Evolutionary conservation across 768 basidiomycete species (phyloP).

Genomic region (Mycena amicta): DNA sequence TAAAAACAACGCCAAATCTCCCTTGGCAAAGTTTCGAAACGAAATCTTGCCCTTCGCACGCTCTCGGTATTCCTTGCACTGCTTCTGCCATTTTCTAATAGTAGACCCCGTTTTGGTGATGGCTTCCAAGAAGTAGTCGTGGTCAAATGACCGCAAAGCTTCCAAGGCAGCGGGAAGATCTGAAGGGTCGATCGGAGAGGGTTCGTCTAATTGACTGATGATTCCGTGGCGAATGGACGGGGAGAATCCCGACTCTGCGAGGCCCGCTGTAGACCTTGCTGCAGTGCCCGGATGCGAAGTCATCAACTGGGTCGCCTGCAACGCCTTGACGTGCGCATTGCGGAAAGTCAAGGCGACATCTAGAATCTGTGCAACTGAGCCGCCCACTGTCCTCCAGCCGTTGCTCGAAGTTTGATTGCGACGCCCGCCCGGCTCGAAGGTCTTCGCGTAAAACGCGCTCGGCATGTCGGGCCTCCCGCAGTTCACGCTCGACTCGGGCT

Average conservation of each 20-base stretch:
- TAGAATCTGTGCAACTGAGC: slow-evolving; percentile 78
- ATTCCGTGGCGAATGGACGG: slow-evolving; percentile 56
- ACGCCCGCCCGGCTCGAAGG: slow-evolving; percentile 65
- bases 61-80: slow-evolving; percentile 94
- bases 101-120: slow-evolving; percentile 82
- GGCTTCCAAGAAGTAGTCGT: slow-evolving; percentile 83
- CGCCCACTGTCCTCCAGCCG: slow-evolving; percentile 65
- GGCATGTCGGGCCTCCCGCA: slow-evolving; percentile 64
- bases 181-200: slow-evolving; percentile 76
- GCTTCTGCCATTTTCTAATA: slow-evolving; percentile 96
- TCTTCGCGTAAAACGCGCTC: slow-evolving; percentile 77
- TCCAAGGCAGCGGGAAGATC: slow-evolving; percentile 75
- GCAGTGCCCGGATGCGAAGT: slow-evolving; percentile 52
- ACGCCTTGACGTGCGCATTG: slow-evolving; percentile 72
- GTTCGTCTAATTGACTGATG: slow-evolving; percentile 58
- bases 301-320: slow-evolving; percentile 63
- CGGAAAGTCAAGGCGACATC: slow-evolving; percentile 80
- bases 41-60: slow-evolving; percentile 96
- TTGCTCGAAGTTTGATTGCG: slow-evolving; percentile 69
- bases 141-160: slow-evolving; percentile 72
- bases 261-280: slow-evolving; percentile 39
- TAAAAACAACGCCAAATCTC: slow-evolving; percentile 93
- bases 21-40: slow-evolving; percentile 92
- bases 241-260: slow-evolving; percentile 55
- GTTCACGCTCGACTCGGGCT: slow-evolving; percentile 67